Evolutionary conservation across 371 early-diverging fungal genomes (phyloP), one percentile per base, ranked within the genome.

Genomic region (Mortierella sp.): DNA sequence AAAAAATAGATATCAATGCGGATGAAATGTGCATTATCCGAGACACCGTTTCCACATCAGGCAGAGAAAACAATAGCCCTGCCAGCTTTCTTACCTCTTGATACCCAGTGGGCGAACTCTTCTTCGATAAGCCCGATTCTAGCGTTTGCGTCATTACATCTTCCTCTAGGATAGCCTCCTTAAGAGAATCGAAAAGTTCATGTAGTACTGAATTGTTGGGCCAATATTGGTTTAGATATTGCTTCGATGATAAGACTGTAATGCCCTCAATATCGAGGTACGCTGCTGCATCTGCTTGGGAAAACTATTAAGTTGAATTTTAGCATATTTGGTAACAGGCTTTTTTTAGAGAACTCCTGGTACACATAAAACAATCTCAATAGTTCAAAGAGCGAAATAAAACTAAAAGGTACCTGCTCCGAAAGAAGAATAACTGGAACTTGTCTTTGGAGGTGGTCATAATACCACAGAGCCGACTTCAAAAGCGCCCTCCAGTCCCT

Each of bases 401-500:
- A 37, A n/a, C n/a, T n/a, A 43, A 25, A 23, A 5, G 0, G 47
- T 70, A 74, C 81, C 71, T 77, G 70, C 53, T 90, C 91, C 4
- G 90, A 86, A 9, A 92, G 74, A 21, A 89, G 48, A 26, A 92
- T 83, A n/a, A 87, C 83, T 19, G 68, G 74, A 7, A 82, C 83
- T 15, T 61, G n/a, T 7, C 70, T 67, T 1, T 74, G 45, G 12
- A 85, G 65, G 64, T 92, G 93, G 0, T 59, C 46, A 12, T 73
- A 66, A 71, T 90, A 91, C 91, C 92, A 92, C 2, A 43, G 37
- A 2, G 90, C 91, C 19, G 86, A 69, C 14, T 72, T 80, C 57
- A 84, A 79, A n/a, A 89, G 77, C 0, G 91, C 90, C 23, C 87
- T 82, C 87, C 87, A 85, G 70, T 91, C 90, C 25, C 89, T 86